Evolutionary conservation across 1,284 basidiomycete species (phyloP).

Genomic region (Porphyrellus sp.): DNA sequence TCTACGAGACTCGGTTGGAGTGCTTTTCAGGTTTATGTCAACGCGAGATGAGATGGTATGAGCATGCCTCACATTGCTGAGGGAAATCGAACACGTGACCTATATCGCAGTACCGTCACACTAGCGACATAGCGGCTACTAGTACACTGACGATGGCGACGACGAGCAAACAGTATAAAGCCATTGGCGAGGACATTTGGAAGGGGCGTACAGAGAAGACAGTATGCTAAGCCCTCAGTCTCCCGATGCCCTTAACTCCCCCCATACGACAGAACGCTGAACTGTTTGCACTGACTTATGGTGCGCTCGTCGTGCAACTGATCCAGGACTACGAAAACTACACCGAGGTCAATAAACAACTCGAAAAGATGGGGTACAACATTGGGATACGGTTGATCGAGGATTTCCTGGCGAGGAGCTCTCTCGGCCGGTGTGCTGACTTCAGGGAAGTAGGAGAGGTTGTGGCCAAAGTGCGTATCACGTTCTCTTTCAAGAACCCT

Average conservation of each 20-base stretch:
- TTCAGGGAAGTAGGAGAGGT: constrained; percentile 95
- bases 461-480: constrained; percentile 70
- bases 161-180: constrained; percentile 77
- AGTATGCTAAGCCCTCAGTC: constrained; percentile 44
- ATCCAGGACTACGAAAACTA: constrained; percentile 99
- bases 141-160: constrained; percentile 50
- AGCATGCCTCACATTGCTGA: not conserved
- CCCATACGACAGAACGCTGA: constrained; percentile 78
- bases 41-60: not conserved
- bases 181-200: constrained; percentile 88
- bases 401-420: constrained; percentile 93
- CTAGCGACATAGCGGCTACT: not conserved
- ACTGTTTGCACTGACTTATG: constrained; percentile 95
- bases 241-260: constrained; percentile 15
- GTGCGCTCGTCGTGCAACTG: constrained; percentile 95
- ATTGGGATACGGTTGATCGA: constrained; percentile 96
- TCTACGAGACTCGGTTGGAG: not conserved
- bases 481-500: not conserved
- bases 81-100: constrained; percentile 25
- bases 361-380: constrained; percentile 96
- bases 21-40: not conserved
- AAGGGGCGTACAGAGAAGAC: constrained; percentile 88
- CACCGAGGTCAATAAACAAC: constrained; percentile 80
- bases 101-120: constrained; percentile 11
- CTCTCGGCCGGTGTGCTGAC: constrained; percentile 80